Evolutionary conservation across 2,329 filamentous ascomycete species (phyloP).

Genomic region (Ophiostoma sp.): DNA sequence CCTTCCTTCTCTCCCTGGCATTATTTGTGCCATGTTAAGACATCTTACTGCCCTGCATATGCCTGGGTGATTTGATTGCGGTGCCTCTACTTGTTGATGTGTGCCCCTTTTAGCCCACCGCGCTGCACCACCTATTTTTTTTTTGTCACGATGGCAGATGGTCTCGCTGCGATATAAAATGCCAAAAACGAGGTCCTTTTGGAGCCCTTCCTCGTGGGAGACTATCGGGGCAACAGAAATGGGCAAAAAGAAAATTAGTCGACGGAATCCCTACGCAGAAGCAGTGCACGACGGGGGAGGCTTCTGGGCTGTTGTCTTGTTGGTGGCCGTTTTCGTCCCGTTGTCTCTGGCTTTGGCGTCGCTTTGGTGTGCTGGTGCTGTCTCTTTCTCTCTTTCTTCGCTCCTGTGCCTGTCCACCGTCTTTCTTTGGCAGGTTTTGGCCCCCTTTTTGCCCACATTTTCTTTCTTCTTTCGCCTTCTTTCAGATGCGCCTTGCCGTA

Average conservation of each 20-base stretch:
- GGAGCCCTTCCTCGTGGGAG: background rate
- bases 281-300: background rate
- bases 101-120: conserved; percentile 3
- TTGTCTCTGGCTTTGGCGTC: background rate
- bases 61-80: background rate
- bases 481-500: background rate
- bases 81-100: background rate
- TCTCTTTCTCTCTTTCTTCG: background rate
- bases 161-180: background rate
- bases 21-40: conserved; percentile 13
- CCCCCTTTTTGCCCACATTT: conserved; percentile 8
- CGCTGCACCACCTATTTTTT: background rate
- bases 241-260: conserved; percentile 15
- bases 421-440: background rate
- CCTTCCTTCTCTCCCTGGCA: background rate
- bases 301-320: conserved; percentile 3
- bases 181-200: background rate
- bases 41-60: background rate
- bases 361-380: background rate
- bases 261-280: background rate
- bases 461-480: background rate
- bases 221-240: background rate
- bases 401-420: background rate
- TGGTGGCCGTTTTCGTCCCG: conserved; percentile 12
- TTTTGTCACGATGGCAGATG: background rate